A percentile compares a stretch with the other conserved stretches of the same genome.
These are phyloP conservation scores for Ilyonectria mors-panacis DNA, from an alignment of 2,329 filamentous ascomycete genomes.

Conservation along the genomic window DNA sequence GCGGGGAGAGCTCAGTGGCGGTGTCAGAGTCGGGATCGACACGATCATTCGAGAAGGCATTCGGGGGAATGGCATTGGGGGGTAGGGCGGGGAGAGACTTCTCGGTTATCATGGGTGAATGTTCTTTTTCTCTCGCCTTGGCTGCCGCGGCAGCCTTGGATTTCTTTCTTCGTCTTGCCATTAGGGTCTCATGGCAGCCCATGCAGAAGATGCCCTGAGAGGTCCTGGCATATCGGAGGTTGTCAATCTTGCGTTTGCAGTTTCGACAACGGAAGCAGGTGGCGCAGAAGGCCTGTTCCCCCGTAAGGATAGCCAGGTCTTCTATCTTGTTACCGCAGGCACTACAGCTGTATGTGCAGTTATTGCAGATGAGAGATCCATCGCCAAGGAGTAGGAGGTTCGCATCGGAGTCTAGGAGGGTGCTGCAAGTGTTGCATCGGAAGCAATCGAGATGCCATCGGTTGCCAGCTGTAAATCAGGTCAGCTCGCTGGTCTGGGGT, in stretches of 20 bases:
- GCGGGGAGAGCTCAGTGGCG: slow-evolving; percentile 78
- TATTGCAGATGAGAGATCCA: slow-evolving; percentile 98
- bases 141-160: slow-evolving; percentile 75
- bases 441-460: slow-evolving; percentile 99
- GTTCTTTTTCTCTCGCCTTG: slow-evolving; percentile 75
- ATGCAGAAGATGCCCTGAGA: slow-evolving; percentile 99
- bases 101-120: slow-evolving; percentile 80
- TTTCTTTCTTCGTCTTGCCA: slow-evolving; percentile 92
- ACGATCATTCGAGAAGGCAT: slow-evolving; percentile 73
- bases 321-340: slow-evolving; percentile 98
- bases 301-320: slow-evolving; percentile 95
- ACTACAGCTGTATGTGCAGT: slow-evolving; percentile 99
- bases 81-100: slow-evolving; percentile 95
- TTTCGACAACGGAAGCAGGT: slow-evolving; percentile 98
- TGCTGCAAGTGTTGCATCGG: slow-evolving; percentile 95
- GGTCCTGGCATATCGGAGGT: slow-evolving; percentile 95
- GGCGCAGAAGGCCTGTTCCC: slow-evolving; percentile 97
- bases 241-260: slow-evolving; percentile 99
- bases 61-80: slow-evolving; percentile 77
- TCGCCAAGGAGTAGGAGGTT: slow-evolving; percentile 97
- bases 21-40: slow-evolving; percentile 75
- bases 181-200: slow-evolving; percentile 97
- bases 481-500: slow-evolving; percentile 45
- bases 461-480: slow-evolving; percentile 79
- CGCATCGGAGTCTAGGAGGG: slow-evolving; percentile 96